Evolutionary conservation across 2,329 filamentous ascomycete species (phyloP).

Genomic region (Fusarium drepaniforme): DNA sequence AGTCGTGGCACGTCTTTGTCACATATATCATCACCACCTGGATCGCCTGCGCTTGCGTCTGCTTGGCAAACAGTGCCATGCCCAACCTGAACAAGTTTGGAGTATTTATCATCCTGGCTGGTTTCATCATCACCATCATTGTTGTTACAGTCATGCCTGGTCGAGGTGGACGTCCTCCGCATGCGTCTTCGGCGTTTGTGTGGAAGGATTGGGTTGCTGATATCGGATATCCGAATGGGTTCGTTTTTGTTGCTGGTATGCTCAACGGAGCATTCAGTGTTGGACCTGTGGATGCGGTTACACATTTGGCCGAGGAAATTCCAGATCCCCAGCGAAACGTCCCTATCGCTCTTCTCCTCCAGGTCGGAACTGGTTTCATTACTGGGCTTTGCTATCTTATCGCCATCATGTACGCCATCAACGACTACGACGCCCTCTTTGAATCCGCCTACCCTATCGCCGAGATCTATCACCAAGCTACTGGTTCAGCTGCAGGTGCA

Average conservation of each 20-base stretch:
- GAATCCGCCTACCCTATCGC: conserved; percentile 71
- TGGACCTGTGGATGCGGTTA: conserved; percentile 74
- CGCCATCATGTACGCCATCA: conserved; percentile 69
- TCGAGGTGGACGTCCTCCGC: conserved; percentile 41
- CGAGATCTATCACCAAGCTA: conserved; percentile 74
- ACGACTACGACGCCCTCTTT: conserved; percentile 64
- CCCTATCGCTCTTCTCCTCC: conserved; percentile 64
- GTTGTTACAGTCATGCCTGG: conserved; percentile 66
- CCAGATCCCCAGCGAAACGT: conserved; percentile 63
- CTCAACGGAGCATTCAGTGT: conserved; percentile 78
- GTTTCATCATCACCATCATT: conserved; percentile 67
- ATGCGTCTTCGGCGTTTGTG: conserved; percentile 52
- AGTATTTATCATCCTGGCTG: conserved; percentile 61
- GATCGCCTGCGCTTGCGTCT: conserved; percentile 54
- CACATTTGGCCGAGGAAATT: conserved; percentile 75
- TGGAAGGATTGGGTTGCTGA: conserved; percentile 55
- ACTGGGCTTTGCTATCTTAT: conserved; percentile 66
- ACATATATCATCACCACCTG: conserved; percentile 56
- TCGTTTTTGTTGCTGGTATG: conserved; percentile 57
- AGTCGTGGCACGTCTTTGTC: conserved; percentile 59
- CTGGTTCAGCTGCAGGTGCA: conserved; percentile 62
- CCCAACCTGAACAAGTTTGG: conserved; percentile 67
- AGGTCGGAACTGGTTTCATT: conserved; percentile 63
- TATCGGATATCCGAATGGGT: conserved; percentile 56
- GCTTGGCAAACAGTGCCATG: conserved; percentile 67